A percentile compares a stretch with the other conserved stretches of the same genome.
These are phyloP conservation scores for Aquilaria agallochum DNA, from an alignment of 441 rosid species.

Conservation along the genomic window DNA sequence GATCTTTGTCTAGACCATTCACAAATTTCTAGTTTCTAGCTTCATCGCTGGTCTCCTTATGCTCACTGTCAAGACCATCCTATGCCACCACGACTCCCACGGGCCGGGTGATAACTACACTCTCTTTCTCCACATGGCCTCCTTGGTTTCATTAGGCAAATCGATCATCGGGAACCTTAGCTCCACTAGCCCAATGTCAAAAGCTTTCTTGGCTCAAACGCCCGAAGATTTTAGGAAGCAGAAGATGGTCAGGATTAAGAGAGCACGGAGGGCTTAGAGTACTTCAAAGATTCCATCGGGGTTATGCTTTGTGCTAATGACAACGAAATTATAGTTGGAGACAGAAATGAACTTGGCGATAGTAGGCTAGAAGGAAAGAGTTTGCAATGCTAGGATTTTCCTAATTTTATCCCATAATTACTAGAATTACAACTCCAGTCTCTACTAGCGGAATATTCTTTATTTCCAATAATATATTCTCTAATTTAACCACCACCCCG, in stretches of 20 bases:
- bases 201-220: constrained; percentile 80
- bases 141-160: constrained; percentile 43
- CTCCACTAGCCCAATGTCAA: constrained; percentile 92
- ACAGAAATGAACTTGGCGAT: constrained; percentile 78
- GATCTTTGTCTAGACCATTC: constrained; percentile 89
- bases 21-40: constrained; percentile 41
- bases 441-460: too few species aligned
- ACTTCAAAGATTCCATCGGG: constrained; percentile 76
- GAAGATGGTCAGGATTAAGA: constrained; percentile 63
- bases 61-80: constrained; percentile 57
- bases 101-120: constrained; percentile 71
- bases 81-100: constrained; percentile 49
- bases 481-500: too few species aligned
- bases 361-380: constrained; percentile 77
- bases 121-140: constrained; percentile 64
- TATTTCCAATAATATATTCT: too few species aligned
- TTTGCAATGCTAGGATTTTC: too few species aligned
- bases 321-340: constrained; percentile 83
- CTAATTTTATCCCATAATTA: too few species aligned
- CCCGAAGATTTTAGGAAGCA: constrained; percentile 66
- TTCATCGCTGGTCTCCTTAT: constrained; percentile 62
- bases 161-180: constrained; percentile 95
- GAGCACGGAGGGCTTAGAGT: constrained; percentile 57
- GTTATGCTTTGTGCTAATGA: constrained; percentile 93
- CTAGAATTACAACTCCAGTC: too few species aligned